A percentile compares a stretch with the other conserved stretches of the same genome.
Evolutionary conservation across 345 rosid genomes (phyloP).

Genomic region (Populus ilicifolia): DNA sequence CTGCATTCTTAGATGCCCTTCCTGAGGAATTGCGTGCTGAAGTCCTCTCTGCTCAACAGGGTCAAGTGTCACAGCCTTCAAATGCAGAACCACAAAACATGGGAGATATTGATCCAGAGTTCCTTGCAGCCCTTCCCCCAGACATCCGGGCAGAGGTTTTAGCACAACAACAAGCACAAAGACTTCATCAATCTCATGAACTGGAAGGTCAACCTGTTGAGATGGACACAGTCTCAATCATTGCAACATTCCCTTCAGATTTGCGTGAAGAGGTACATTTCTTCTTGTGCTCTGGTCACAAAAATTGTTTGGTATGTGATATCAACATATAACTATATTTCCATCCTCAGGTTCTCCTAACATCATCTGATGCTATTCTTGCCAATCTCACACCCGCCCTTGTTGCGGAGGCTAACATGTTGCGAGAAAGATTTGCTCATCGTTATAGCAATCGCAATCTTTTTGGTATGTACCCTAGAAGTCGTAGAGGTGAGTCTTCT

Average conservation of each 20-base stretch:
- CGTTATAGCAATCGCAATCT: slow-evolving; percentile 75
- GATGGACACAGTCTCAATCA: slow-evolving; percentile 97
- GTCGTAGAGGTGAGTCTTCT: slow-evolving; percentile 90
- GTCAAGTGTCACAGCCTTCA: slow-evolving; percentile 73
- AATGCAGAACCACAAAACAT: slow-evolving; percentile 59
- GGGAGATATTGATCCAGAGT: slow-evolving; percentile 94
- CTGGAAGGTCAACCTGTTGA: slow-evolving; percentile 99
- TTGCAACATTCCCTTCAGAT: slow-evolving; percentile 95
- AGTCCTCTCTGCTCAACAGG: slow-evolving; percentile 90
- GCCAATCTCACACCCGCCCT: slow-evolving; percentile 97
- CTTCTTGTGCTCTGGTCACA: neutral
- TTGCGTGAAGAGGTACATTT: slow-evolving; percentile 84
- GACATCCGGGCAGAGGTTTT: slow-evolving; percentile 92
- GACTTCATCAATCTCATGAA: slow-evolving; percentile 86
- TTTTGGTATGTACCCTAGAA: slow-evolving; percentile 93
- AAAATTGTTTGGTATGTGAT: neutral
- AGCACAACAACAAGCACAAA: slow-evolving; percentile 94
- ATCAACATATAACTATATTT: neutral
- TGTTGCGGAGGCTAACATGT: slow-evolving; percentile 97
- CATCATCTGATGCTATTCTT: slow-evolving; percentile 93
- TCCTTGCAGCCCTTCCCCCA: slow-evolving; percentile 97
- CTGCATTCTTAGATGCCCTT: slow-evolving; percentile 94
- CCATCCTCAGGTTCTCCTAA: slow-evolving; percentile 68
- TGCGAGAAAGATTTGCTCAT: slow-evolving; percentile 93
- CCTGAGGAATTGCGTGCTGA: slow-evolving; percentile 97